phyloP scores from a whole-genome alignment of 2,329 filamentous ascomycete species.

The Arthrobotrys musiformis region DNA sequence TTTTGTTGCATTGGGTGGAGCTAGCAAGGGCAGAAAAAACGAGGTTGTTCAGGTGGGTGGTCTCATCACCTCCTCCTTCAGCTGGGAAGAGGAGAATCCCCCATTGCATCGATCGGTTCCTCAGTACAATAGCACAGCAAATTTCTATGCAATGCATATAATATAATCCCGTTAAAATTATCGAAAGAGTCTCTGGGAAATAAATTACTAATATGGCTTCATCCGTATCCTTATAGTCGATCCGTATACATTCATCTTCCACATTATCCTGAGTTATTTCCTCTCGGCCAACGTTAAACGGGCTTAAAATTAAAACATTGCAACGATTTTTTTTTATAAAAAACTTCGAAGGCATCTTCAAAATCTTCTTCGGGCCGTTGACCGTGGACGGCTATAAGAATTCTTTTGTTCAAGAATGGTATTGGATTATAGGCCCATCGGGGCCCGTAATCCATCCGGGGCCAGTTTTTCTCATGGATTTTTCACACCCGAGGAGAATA shows the following conservation, averaged over 20 bases:
- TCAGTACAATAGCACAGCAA: constrained; percentile 16
- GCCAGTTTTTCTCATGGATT: constrained; percentile 23
- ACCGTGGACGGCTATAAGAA: constrained; percentile 8
- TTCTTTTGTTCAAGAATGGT: constrained; percentile 33
- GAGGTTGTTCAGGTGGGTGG: constrained; percentile 36
- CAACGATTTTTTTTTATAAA: not conserved
- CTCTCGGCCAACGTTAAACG: constrained; percentile 9
- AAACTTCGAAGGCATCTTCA: too few species aligned
- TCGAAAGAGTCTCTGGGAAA: not conserved
- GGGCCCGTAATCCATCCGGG: constrained; percentile 38
- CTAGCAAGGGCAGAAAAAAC: constrained; percentile 23
- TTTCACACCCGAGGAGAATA: constrained; percentile 32
- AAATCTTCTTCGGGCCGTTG: not conserved
- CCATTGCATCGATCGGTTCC: too few species aligned
- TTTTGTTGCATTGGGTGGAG: constrained; percentile 42
- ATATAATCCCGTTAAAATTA: constrained; percentile 1
- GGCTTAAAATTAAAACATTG: too few species aligned
- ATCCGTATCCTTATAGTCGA: not conserved
- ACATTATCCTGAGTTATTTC: constrained; percentile 22
- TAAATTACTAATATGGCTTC: constrained; percentile 26
- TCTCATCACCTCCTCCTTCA: constrained; percentile 23
- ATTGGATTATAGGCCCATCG: constrained; percentile 20
- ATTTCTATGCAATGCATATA: constrained; percentile 4
- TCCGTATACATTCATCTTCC: not conserved
- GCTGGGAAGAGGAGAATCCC: constrained; percentile 5